Evolutionary conservation across 139 green algal species (phyloP).

Genomic region (Trebouxia sp.): DNA sequence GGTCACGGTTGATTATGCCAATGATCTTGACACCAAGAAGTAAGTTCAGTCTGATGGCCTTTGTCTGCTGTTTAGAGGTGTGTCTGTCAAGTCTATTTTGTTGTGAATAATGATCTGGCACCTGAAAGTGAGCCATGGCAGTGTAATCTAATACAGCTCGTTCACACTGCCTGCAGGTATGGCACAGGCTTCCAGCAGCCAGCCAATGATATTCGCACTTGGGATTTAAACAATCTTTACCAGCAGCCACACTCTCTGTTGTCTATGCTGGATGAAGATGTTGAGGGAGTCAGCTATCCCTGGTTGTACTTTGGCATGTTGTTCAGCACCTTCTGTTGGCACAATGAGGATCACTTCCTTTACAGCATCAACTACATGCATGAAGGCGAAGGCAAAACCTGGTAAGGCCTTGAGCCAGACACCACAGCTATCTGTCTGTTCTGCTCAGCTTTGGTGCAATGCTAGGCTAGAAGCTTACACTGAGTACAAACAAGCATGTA

Average conservation of each 20-base stretch:
- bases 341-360: constrained; percentile 90
- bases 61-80: too few species aligned
- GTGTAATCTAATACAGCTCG: constrained; percentile 31
- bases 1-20: constrained; percentile 53
- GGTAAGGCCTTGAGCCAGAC: constrained; percentile 65
- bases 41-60: too few species aligned
- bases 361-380: constrained; percentile 95
- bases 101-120: neutral
- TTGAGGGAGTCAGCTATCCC: constrained; percentile 46
- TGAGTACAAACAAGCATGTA: too few species aligned
- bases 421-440: too few species aligned
- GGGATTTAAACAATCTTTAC: constrained; percentile 40
- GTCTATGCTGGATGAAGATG: constrained; percentile 7
- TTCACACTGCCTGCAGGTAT: constrained; percentile 8
- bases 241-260: constrained; percentile 32
- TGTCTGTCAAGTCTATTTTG: too few species aligned
- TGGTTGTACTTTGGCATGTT: constrained; percentile 86
- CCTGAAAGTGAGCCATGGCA: neutral
- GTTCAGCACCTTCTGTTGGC: constrained; percentile 83
- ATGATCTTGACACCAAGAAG: constrained; percentile 47
- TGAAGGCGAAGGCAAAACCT: constrained; percentile 62
- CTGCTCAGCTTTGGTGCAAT: too few species aligned
- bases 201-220: constrained; percentile 17
- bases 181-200: neutral
- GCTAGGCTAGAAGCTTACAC: too few species aligned